Conservation (phyloP, 2,329 filamentous ascomycete species). For the Apiospora aurea region DNA sequence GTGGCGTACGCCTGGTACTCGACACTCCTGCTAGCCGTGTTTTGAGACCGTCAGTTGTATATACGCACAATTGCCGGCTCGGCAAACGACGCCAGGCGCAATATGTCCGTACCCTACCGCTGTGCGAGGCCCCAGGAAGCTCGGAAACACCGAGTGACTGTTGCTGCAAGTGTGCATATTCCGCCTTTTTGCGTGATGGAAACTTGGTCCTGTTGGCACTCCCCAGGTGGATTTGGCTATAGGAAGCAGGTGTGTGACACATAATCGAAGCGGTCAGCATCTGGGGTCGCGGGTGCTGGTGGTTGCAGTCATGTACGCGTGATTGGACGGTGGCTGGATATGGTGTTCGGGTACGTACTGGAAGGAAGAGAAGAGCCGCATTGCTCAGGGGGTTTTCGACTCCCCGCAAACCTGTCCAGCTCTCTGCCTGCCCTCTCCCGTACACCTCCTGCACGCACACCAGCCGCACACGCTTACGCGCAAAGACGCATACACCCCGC, state of each 20-base stretch:
- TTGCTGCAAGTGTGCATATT: not conserved
- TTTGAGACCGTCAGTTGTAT: not conserved
- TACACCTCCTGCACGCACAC: not conserved
- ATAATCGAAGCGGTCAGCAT: not conserved
- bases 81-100: not conserved
- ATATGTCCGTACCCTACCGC: not conserved
- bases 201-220: not conserved
- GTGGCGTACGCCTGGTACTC: not conserved
- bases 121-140: not conserved
- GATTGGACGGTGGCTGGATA: not conserved
- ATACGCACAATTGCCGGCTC: not conserved
- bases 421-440: not conserved
- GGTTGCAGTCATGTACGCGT: not conserved
- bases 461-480: slow-evolving; percentile 7
- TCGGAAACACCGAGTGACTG: not conserved
- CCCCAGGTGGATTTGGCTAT: not conserved
- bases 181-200: not conserved
- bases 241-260: not conserved
- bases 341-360: not conserved
- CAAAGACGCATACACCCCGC: slow-evolving; percentile 12
- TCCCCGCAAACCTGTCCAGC: not conserved
- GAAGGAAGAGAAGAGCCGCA: not conserved
- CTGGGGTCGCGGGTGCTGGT: not conserved
- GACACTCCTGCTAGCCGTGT: not conserved
- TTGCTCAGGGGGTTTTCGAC: not conserved